A percentile compares a stretch with the other conserved stretches of the same genome.
phyloP scores from a whole-genome alignment of 306 rosid species.

The Prunus fruticosa region DNA sequence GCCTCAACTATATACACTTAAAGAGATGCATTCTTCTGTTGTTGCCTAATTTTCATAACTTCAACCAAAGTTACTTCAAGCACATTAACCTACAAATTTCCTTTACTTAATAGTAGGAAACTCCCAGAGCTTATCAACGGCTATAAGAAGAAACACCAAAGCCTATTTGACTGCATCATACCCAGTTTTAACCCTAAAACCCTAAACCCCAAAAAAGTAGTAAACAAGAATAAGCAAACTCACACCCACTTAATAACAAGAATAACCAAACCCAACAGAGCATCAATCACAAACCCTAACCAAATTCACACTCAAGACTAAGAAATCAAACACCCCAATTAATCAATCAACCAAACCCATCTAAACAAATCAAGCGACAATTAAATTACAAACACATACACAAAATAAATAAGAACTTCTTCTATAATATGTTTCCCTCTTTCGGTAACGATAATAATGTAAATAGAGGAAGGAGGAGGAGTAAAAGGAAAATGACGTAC shows the following conservation, averaged over 20 bases:
- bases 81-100: not conserved
- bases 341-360: not conserved
- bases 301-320: not conserved
- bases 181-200: constrained; percentile 3
- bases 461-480: not conserved
- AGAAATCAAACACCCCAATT: not conserved
- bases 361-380: not conserved
- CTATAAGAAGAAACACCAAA: not conserved
- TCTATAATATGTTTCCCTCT: too few species aligned
- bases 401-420: too few species aligned
- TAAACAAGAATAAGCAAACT: too few species aligned
- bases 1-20: too few species aligned
- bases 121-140: not conserved
- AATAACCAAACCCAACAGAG: not conserved
- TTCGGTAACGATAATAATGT: not conserved
- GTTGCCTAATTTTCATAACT: not conserved
- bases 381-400: not conserved
- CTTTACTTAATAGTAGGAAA: not conserved
- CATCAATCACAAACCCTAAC: not conserved
- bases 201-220: constrained; percentile 10
- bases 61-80: not conserved
- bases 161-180: not conserved
- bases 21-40: not conserved
- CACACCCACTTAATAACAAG: not conserved
- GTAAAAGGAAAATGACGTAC: constrained; percentile 30